Base-by-base conservation (phyloP, 2,329 filamentous ascomycete genomes). In the Monilinia polystroma region DNA sequence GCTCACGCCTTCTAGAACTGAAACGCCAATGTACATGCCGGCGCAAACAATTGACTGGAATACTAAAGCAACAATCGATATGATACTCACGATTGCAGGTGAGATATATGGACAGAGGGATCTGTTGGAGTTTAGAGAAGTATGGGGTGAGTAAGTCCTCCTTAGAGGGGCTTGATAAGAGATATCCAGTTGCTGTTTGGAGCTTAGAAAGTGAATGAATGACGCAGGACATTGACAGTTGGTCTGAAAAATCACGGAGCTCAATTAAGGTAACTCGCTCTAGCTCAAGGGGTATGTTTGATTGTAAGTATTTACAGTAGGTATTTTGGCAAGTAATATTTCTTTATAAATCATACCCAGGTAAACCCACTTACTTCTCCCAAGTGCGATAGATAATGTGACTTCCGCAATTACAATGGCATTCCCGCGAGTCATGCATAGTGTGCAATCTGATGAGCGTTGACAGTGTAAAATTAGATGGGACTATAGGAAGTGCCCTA, bases 61-160 rank as follows among this genome's bases (percentile, higher is more conserved):
- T 76, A 79, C 68, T 70, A 80, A 68, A 72, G 89, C 87, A n/a
- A 93, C 92, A 52, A 82, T 97, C 45, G 93, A 96, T 78, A 96
- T 96, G 92, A 91, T 97, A 64, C 81, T 97, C 72, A 95, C 91
- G 0, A 84, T 97, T 47, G 89, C 90, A 58, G 93, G 92, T 73
- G 93, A 97, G 78, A 87, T 91, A 71, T 98, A 93, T 78, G 93
- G 94, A 1, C 94, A 98, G 79, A 84, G 89, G 70, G 94, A 98
- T 77, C 79, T 97, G 69, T 83, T 97, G 59, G 87, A 90, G 73
- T 90, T 89, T 69, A 85, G 92, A 67, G 85, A 89, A 67, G 67
- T 78, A 23, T 86, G 84, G 83, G 70, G 67, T 55, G 65, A 64
- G 56, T 59, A 59, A 45, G 43, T 29, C 23, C 45, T 38, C 4